A percentile compares a stretch with the other conserved stretches of the same genome.
phyloP scores from a whole-genome alignment of 805 yeast species.

The Candida tallmaniae region DNA sequence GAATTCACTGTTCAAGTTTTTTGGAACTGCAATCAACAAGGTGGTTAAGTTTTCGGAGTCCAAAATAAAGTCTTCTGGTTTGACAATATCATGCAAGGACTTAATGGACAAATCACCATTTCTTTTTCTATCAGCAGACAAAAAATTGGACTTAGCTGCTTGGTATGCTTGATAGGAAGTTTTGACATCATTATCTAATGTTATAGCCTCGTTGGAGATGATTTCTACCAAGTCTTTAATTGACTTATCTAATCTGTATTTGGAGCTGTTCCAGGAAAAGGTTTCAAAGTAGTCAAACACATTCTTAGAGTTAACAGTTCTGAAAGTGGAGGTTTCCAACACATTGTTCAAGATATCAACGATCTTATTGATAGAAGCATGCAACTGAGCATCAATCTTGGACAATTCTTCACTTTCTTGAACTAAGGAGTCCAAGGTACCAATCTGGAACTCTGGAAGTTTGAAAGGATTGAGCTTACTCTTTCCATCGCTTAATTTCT shows the following conservation, averaged over 20 bases:
- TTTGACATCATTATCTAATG: slow-evolving; percentile 82
- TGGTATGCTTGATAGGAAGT: slow-evolving; percentile 70
- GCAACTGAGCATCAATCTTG: slow-evolving; percentile 77
- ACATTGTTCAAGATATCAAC: slow-evolving; percentile 62
- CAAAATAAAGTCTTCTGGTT: slow-evolving; percentile 75
- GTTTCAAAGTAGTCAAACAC: slow-evolving; percentile 64
- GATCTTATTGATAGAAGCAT: slow-evolving; percentile 63
- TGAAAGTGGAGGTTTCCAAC: slow-evolving; percentile 20
- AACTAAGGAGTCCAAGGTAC: slow-evolving; percentile 88
- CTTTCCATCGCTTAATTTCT: slow-evolving; percentile 52
- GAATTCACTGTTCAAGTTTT: slow-evolving; percentile 55
- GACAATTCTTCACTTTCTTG: slow-evolving; percentile 85
- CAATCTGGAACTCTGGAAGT: slow-evolving; percentile 86
- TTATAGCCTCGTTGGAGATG: slow-evolving; percentile 72
- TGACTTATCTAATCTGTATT: slow-evolving; percentile 81
- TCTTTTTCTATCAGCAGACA: slow-evolving; percentile 88
- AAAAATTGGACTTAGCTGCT: slow-evolving; percentile 75
- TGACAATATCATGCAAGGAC: slow-evolving; percentile 85
- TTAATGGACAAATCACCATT: slow-evolving; percentile 91
- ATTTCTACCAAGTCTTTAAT: slow-evolving; percentile 67
- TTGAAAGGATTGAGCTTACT: slow-evolving; percentile 52
- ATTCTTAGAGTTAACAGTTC: slow-evolving; percentile 39
- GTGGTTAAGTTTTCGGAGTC: slow-evolving; percentile 85
- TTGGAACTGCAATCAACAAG: slow-evolving; percentile 85
- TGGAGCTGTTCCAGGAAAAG: slow-evolving; percentile 85